Evolutionary conservation across 331 rosid species (phyloP).

Genomic region (Ulmus americana): DNA sequence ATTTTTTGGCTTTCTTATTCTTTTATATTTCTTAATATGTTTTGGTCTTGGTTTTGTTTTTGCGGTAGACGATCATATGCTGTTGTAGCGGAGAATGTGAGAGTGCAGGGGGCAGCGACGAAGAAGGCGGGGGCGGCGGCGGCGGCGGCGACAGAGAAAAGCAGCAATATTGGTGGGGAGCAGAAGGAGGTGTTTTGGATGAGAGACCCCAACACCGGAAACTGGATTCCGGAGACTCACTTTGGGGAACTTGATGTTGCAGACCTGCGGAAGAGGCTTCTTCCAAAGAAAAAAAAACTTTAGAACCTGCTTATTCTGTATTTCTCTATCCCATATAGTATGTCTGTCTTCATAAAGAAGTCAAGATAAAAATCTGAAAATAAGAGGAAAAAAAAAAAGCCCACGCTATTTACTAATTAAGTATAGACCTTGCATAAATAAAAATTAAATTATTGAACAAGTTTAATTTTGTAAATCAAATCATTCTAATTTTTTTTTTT

Average conservation of each 20-base stretch:
- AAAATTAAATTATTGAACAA: too few relatives aligned
- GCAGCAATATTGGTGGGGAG: not conserved
- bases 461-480: too few relatives aligned
- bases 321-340: not conserved
- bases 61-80: conserved; percentile 9
- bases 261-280: conserved; percentile 47
- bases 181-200: conserved; percentile 47
- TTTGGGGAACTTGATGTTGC: conserved; percentile 43
- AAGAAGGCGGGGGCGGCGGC: conserved; percentile 1
- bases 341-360: too few relatives aligned
- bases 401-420: too few relatives aligned
- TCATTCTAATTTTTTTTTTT: too few relatives aligned
- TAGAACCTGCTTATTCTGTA: not conserved
- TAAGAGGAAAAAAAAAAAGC: too few relatives aligned
- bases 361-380: too few relatives aligned
- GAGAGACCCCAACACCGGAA: conserved; percentile 65
- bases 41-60: not conserved
- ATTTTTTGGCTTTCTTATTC: not conserved
- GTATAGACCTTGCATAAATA: too few relatives aligned
- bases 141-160: not conserved
- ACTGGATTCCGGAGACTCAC: conserved; percentile 67
- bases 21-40: not conserved
- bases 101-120: conserved; percentile 15
- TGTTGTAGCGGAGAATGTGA: conserved; percentile 28
- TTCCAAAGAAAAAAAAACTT: conserved; percentile 22